phyloP scores from a whole-genome alignment of 495 filamentous ascomycete species.

The Penicillium flavigenum region DNA sequence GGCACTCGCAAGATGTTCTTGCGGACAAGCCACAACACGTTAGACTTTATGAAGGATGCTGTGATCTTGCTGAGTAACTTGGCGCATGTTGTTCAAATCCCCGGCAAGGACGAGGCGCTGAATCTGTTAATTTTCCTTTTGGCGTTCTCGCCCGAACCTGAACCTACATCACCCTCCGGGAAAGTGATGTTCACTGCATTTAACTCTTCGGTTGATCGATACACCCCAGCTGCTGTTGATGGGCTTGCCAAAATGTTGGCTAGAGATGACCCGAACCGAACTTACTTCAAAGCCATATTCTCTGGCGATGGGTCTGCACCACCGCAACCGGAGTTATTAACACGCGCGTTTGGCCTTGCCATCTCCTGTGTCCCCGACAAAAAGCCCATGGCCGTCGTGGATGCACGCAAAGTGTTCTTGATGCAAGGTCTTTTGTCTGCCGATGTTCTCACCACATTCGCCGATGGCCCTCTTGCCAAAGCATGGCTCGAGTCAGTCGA shows the following conservation, averaged over 20 bases:
- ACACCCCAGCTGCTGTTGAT: conserved; percentile 86
- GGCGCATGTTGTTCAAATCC: conserved; percentile 73
- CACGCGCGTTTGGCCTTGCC: conserved; percentile 82
- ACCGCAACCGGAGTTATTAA: conserved; percentile 77
- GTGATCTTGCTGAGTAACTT: conserved; percentile 87
- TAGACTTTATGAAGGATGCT: conserved; percentile 96
- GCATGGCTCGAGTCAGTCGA: conserved; percentile 83
- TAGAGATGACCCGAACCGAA: conserved; percentile 88
- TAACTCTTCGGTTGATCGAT: conserved; percentile 76
- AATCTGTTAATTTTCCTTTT: conserved; percentile 86
- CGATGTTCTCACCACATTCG: conserved; percentile 77
- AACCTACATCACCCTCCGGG: conserved; percentile 51
- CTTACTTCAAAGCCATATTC: conserved; percentile 78
- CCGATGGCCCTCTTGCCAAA: conserved; percentile 69
- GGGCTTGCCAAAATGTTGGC: conserved; percentile 88
- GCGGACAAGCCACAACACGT: conserved; percentile 72
- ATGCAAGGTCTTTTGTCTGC: conserved; percentile 91
- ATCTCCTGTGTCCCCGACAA: conserved; percentile 79
- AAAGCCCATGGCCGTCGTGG: conserved; percentile 61
- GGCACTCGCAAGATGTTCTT: conserved; percentile 88
- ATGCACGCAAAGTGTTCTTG: conserved; percentile 79
- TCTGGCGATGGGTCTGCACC: conserved; percentile 60
- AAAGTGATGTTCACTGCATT: conserved; percentile 75
- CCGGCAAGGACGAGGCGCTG: conserved; percentile 83
- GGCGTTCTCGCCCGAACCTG: conserved; percentile 77